Conservation (phyloP, 768 basidiomycete species). For the Hebeloma cylindrosporum region DNA sequence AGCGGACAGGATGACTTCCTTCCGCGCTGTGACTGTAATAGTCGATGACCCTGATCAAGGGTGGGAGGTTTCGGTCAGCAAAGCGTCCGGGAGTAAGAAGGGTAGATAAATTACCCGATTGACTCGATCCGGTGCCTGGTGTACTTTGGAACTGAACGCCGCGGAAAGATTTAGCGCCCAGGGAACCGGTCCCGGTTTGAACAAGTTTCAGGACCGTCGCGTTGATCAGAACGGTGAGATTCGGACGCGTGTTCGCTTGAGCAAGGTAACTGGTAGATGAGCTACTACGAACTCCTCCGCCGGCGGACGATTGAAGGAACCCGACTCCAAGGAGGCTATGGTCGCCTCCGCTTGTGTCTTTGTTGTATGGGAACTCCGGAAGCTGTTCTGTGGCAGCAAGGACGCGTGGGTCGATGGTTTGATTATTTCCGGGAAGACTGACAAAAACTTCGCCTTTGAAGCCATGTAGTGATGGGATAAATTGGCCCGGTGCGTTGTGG, state of each 20-base stretch:
- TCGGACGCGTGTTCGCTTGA: constrained; percentile 27
- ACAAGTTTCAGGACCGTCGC: constrained; percentile 29
- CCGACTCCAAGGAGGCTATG: constrained; percentile 29
- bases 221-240: constrained; percentile 35
- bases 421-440: constrained; percentile 31
- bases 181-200: constrained; percentile 9
- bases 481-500: too few relatives aligned
- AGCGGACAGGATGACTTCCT: constrained; percentile 23
- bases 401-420: constrained; percentile 30
- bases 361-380: constrained; percentile 33
- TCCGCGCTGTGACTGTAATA: constrained; percentile 4
- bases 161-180: constrained; percentile 16
- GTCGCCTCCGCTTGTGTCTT: constrained; percentile 33
- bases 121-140: too few relatives aligned
- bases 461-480: constrained; percentile 23
- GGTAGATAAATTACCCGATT: too few relatives aligned
- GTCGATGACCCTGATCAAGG: neutral
- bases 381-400: constrained; percentile 35
- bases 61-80: too few relatives aligned
- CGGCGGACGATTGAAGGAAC: constrained; percentile 34
- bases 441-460: constrained; percentile 29
- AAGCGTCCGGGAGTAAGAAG: too few relatives aligned
- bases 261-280: constrained; percentile 36
- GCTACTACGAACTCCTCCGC: constrained; percentile 30
- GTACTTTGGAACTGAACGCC: too few relatives aligned